Percentiles rank a stretch among this genome's conserved stretches.
These are phyloP conservation scores for Thelephora terrestris DNA, from an alignment of 1,284 basidiomycete species.

Conservation along the genomic window DNA sequence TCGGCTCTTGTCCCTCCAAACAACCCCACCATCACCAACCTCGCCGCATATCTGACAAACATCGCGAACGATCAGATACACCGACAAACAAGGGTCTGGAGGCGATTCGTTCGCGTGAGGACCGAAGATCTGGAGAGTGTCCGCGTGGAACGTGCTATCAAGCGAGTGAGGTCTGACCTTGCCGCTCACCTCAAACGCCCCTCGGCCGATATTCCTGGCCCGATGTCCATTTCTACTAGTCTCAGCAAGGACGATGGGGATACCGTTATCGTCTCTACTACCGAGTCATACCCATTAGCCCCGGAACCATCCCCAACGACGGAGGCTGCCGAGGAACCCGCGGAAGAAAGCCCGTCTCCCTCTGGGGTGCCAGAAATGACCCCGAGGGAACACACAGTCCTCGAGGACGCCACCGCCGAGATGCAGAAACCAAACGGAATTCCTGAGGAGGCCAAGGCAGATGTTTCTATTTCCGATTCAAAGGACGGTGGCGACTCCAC, in stretches of 20 bases:
- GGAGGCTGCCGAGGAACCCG: constrained; percentile 4
- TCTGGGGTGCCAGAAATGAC: constrained; percentile 2
- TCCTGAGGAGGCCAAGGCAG: not conserved
- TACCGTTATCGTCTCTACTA: constrained; percentile 1
- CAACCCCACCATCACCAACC: constrained; percentile 47
- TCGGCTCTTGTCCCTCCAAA: constrained; percentile 16
- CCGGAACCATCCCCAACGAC: constrained; percentile 13
- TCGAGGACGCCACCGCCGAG: not conserved
- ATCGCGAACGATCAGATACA: constrained; percentile 58
- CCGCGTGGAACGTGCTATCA: constrained; percentile 78
- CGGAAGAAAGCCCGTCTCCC: constrained; percentile 7
- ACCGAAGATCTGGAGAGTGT: constrained; percentile 82
- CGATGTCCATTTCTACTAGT: constrained; percentile 11
- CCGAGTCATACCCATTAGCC: constrained; percentile 15
- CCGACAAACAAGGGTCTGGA: constrained; percentile 65
- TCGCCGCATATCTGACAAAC: constrained; percentile 72
- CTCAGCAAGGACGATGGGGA: constrained; percentile 4
- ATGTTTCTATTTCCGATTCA: constrained; percentile 15
- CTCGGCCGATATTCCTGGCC: constrained; percentile 18
- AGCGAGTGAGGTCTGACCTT: constrained; percentile 78
- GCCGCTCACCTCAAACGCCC: constrained; percentile 46
- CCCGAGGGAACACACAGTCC: not conserved
- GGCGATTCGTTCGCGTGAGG: constrained; percentile 75
- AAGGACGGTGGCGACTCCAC: constrained; percentile 24
- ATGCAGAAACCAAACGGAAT: not conserved